phyloP scores from a whole-genome alignment of 1,284 basidiomycete species.

The Trichosporon sp. region DNA sequence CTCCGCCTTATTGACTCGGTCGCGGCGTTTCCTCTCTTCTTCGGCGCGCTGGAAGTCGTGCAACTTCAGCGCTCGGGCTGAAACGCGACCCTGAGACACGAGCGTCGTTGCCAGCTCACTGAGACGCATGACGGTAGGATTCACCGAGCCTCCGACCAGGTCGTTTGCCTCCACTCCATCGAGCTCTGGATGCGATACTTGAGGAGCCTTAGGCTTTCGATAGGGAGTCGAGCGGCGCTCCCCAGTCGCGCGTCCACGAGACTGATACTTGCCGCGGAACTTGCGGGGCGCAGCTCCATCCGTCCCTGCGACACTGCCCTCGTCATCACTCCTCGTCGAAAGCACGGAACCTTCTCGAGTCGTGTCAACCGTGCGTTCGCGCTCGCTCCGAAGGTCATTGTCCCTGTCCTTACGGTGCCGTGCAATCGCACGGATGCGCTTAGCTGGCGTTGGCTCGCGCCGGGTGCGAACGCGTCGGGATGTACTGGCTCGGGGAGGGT shows the following conservation, averaged over 20 bases:
- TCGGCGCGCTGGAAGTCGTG: slow-evolving; percentile 19
- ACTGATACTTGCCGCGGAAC: slow-evolving; percentile 1
- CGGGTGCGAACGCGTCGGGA: background rate
- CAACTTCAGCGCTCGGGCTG: slow-evolving; percentile 29
- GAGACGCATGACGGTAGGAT: slow-evolving; percentile 26
- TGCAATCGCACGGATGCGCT: background rate
- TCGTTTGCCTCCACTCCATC: slow-evolving; percentile 30
- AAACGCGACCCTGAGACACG: slow-evolving; percentile 31
- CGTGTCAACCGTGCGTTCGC: background rate
- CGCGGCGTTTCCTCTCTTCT: slow-evolving; percentile 16
- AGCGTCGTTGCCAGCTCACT: slow-evolving; percentile 29
- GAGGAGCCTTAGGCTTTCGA: background rate
- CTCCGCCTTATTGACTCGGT: slow-evolving; percentile 19
- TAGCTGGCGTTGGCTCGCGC: background rate
- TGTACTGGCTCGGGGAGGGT: background rate
- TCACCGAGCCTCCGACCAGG: slow-evolving; percentile 28
- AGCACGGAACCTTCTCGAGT: background rate
- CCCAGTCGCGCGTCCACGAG: slow-evolving; percentile 2
- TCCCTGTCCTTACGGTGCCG: background rate
- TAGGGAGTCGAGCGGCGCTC: slow-evolving; percentile 7
- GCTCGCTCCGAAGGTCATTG: background rate
- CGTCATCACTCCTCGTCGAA: background rate
- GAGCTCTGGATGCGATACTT: slow-evolving; percentile 16
- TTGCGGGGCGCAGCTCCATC: background rate
- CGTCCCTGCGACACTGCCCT: background rate